phyloP scores from a whole-genome alignment of 2,329 filamentous ascomycete species.

The Talaromyces verruculosus region DNA sequence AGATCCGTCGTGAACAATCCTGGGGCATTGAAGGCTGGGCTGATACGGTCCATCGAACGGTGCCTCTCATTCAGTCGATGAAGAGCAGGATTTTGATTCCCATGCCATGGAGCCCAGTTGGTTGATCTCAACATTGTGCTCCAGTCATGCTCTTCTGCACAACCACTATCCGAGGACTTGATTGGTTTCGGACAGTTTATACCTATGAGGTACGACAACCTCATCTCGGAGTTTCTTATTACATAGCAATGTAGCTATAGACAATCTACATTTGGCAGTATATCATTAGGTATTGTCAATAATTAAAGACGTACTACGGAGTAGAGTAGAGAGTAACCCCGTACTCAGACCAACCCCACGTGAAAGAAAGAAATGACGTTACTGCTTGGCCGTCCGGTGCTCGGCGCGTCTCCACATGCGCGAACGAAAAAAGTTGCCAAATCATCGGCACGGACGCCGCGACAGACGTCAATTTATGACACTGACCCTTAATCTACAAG shows the following conservation, averaged over 20 bases:
- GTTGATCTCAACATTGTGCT: constrained; percentile 48
- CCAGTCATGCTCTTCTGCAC: neutral
- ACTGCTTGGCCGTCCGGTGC: neutral
- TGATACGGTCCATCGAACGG: constrained; percentile 96
- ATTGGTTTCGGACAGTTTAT: neutral
- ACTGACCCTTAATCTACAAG: neutral
- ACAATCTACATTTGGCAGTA: constrained; percentile 1
- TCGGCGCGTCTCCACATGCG: constrained; percentile 8
- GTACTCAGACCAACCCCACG: neutral
- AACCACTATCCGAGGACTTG: neutral
- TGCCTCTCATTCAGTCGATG: constrained; percentile 95
- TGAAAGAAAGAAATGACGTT: constrained; percentile 6
- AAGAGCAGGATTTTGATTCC: constrained; percentile 90
- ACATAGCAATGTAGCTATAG: neutral
- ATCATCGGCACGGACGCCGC: constrained; percentile 3
- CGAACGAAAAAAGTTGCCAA: constrained; percentile 9
- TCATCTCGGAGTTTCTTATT: neutral
- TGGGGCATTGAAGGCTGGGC: constrained; percentile 96
- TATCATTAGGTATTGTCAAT: neutral
- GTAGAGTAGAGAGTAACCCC: neutral
- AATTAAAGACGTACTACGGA: too few species aligned
- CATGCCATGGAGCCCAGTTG: constrained; percentile 94
- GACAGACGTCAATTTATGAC: constrained; percentile 8
- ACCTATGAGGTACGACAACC: neutral
- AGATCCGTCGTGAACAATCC: constrained; percentile 85